Evolutionary conservation across 306 rosid genomes (phyloP).

Genomic region (Sicyos edulis): DNA sequence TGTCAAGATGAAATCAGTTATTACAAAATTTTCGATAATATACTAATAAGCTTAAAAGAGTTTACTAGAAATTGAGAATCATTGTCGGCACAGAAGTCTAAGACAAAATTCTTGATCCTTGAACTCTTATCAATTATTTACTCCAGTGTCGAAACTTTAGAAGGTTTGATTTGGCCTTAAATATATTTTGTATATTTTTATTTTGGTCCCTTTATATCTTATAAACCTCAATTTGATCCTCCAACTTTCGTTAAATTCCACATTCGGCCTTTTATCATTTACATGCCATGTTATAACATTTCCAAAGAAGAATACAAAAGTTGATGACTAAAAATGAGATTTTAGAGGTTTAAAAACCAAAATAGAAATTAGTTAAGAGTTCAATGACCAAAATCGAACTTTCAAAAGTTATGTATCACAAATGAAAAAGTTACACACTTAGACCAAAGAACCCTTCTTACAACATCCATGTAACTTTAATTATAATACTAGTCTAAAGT

Average conservation of each 20-base stretch:
- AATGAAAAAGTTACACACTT: not conserved
- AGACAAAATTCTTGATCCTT: too few species aligned
- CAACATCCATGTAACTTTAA: not conserved
- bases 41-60: not conserved
- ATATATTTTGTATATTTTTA: too few species aligned
- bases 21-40: not conserved
- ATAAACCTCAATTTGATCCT: constrained; percentile 6
- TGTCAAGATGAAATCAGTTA: not conserved
- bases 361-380: not conserved
- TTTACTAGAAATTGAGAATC: too few species aligned
- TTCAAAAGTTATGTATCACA: not conserved
- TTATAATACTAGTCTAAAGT: not conserved
- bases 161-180: too few species aligned
- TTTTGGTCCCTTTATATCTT: too few species aligned
- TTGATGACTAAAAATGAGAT: not conserved
- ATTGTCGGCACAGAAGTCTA: too few species aligned
- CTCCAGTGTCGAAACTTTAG: too few species aligned
- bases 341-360: not conserved
- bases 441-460: not conserved
- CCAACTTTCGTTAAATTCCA: not conserved
- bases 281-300: not conserved
- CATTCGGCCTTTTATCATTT: not conserved
- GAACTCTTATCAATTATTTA: too few species aligned
- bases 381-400: not conserved
- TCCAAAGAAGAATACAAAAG: not conserved